These are phyloP conservation scores for Cadophora sp. DNA, from an alignment of 2,329 filamentous ascomycete genomes.

Conservation along the genomic window DNA sequence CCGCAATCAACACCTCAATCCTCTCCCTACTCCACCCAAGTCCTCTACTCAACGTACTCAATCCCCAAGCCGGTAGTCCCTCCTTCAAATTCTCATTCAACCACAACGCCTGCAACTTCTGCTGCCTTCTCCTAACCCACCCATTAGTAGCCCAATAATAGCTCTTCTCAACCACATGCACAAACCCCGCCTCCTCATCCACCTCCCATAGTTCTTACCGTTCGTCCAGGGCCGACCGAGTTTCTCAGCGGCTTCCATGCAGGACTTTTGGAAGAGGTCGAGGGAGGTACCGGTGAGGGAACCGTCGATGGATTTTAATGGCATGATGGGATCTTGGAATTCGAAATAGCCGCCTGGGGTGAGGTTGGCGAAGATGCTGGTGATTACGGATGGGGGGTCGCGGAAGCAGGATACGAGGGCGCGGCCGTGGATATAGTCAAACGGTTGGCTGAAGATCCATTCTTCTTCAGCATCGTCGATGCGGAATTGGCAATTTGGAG, in stretches of 20 bases:
- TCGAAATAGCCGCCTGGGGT: conserved; percentile 26
- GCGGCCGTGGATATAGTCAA: conserved; percentile 26
- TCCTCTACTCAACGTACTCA: conserved; percentile 23
- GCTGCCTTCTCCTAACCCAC: conserved; percentile 55
- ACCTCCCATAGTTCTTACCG: too few relatives aligned
- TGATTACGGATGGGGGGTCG: conserved; percentile 9
- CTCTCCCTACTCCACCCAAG: conserved; percentile 30
- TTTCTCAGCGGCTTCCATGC: too few relatives aligned
- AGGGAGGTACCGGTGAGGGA: neutral
- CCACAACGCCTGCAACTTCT: conserved; percentile 47
- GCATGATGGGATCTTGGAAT: conserved; percentile 16
- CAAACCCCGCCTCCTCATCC: conserved; percentile 48
- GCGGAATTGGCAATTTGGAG: conserved; percentile 23
- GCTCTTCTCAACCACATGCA: conserved; percentile 48
- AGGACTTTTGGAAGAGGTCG: neutral
- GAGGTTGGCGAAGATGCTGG: conserved; percentile 13
- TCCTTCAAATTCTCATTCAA: conserved; percentile 15
- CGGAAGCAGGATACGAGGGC: conserved; percentile 21
- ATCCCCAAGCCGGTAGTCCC: conserved; percentile 16
- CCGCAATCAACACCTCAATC: conserved; percentile 31
- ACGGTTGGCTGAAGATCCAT: conserved; percentile 21
- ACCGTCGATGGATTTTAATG: conserved; percentile 13
- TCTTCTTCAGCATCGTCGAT: conserved; percentile 25
- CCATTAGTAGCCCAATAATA: conserved; percentile 55
- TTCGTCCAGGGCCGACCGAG: too few relatives aligned